Base-by-base conservation (phyloP, 2,329 filamentous ascomycete genomes). In the Lasiodiplodia sp. region DNA sequence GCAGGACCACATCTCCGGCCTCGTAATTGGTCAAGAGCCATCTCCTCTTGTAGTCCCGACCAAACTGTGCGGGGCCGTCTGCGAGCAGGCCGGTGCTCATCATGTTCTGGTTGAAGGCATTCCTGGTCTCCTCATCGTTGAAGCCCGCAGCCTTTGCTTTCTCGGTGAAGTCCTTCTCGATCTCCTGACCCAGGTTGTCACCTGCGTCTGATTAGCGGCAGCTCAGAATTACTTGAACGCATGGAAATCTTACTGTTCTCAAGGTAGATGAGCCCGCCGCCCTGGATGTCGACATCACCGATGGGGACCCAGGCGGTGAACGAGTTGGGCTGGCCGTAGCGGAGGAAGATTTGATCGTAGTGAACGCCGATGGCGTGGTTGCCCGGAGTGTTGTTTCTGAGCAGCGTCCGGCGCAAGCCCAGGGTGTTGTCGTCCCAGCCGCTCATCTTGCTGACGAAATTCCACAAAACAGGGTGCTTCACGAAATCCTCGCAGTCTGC, bases 331-430 rank as follows among this genome's bases (percentile, higher is more conserved):
- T 79, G 75, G 5, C 80, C 80, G 18, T 72, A 78, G 18, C 81
- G 75, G 5, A 83, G 75, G 69, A 83, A 83, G 49, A 80, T 72
- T 53, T 79, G 75, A 68, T 83, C 81, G 70, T 83, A 82, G 70
- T 83, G 81, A 3, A 82, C 77, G 3, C 79, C 80, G 0, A 79
- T 82, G 51, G 76, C 64, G 49, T 67, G 62, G 60, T 85, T 87
- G 0, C 82, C 82, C 0, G 87, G 87, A 0, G 84, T 85, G 71
- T 88, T 88, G 70, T 88, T 88, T 47, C 87, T 78, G 65, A 89
- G 74, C 12, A 88, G 74, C 1, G 85, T 87, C 38, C 87, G 78
- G 8, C 81, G 77, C 3, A 87, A 77, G 6, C 72, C 77, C 3
- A 86, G 73, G 0, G 84, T 86, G 52, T 83, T 73, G 0, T 84